Conservation (phyloP, 306 rosid genomes). For the Amphicarpaea edgeworthii region DNA sequence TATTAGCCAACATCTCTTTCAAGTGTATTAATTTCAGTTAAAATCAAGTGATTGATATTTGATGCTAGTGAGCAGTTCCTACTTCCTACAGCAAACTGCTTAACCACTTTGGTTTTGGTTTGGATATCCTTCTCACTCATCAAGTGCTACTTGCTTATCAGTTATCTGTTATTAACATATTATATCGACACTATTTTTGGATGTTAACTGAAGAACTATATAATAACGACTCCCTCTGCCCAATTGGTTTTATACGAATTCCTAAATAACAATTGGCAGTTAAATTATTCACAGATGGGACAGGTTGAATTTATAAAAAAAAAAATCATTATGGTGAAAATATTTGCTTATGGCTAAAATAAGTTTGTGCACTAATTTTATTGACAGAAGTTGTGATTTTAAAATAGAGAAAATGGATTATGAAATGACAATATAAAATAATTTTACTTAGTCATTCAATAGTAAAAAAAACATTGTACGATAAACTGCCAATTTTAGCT, state of each 20-base stretch:
- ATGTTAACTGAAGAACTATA: background rate
- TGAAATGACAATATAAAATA: too few species aligned
- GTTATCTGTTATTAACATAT: too few species aligned
- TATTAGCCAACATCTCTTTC: background rate
- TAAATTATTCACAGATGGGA: background rate
- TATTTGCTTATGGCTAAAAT: too few species aligned
- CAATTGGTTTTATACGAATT: background rate
- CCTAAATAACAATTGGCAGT: background rate
- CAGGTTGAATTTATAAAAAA: too few species aligned
- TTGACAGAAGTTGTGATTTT: too few species aligned
- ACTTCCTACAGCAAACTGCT: background rate
- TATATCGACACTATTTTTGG: background rate
- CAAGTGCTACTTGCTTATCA: background rate
- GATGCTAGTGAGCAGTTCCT: background rate
- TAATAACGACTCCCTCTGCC: background rate
- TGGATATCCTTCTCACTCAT: background rate
- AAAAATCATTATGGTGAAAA: background rate
- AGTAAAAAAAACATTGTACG: too few species aligned
- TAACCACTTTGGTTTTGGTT: background rate
- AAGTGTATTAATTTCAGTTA: background rate
- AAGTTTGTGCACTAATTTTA: too few species aligned
- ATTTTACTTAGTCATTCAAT: too few species aligned
- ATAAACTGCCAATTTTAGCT: too few species aligned
- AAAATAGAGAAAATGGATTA: too few species aligned
- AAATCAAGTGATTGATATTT: background rate